Base-by-base conservation (phyloP, 2,329 filamentous ascomycete species). In the Xylariales sp. region DNA sequence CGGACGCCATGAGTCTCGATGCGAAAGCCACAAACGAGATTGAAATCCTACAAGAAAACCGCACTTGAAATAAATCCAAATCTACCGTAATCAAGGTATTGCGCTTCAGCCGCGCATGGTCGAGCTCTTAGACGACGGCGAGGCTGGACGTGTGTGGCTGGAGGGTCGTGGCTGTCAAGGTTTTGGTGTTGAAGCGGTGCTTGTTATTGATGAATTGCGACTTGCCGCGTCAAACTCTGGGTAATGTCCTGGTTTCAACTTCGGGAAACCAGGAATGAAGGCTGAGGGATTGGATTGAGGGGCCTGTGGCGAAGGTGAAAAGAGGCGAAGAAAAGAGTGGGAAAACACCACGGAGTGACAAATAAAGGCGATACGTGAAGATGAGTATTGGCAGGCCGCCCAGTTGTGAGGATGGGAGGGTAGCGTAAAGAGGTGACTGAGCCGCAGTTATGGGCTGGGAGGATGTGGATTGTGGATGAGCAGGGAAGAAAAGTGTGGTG, bases 1-100 rank as follows among this genome's bases (percentile, higher is more conserved):
- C 70, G 48, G 73, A 71, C 59, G 72, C 70, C 74, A 78, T 78
- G 64, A 50, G 49, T 49, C 31, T 42, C 37, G 43, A 41, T 20
- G 46, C 47, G 28, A 40, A 40, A 38, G 40, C 43, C 34, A 45
- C 37, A 40, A 39, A 43, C 37, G 44, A 48, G 45, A 51, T 53
- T 46, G 41, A 53, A 38, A 21, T 42, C 28, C 41, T 45, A 51
- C 50, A 47, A 51, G 43, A 40, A 47, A 47, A 51, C 8, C 8
- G 42, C 42, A 47, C 28, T 44, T 30, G 31, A 43, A 47, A 46
- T 40, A 35, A 33, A 50, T 41, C 20, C 42, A 29, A 42, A 42
- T 39, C 49, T 37, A 53, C 37, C 47, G 46, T 36, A 40, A 40
- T 23, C 38, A 44, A 49, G 51, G 40, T 43, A 37, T 37, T 47